Evolutionary conservation across 192 early-diverging fungal species (phyloP).

Genomic region (Dispira simplex): DNA sequence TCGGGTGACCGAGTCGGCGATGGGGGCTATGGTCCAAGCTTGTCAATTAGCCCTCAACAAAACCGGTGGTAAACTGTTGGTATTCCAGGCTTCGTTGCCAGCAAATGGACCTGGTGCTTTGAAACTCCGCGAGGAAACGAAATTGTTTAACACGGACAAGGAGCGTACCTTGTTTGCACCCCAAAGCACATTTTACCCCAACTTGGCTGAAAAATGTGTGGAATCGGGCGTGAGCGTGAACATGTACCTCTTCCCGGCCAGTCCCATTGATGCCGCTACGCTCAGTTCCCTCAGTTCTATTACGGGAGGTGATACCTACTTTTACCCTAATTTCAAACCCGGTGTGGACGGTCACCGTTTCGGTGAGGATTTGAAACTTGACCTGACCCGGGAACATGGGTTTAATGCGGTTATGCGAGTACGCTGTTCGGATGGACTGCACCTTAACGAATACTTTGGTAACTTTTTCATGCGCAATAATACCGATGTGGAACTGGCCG

Average conservation of each 20-base stretch:
- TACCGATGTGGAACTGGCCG: slow-evolving; percentile 85
- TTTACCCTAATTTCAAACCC: slow-evolving; percentile 70
- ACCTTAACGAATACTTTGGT: slow-evolving; percentile 75
- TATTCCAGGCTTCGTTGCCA: slow-evolving; percentile 85
- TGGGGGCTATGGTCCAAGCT: slow-evolving; percentile 71
- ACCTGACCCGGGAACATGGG: slow-evolving; percentile 64
- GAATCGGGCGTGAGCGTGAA: slow-evolving; percentile 73
- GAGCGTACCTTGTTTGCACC: slow-evolving; percentile 77
- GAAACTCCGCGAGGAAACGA: slow-evolving; percentile 76
- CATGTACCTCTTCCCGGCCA: slow-evolving; percentile 77
- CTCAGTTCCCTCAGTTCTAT: slow-evolving; percentile 54
- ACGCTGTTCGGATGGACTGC: slow-evolving; percentile 79
- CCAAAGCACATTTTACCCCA: slow-evolving; percentile 73
- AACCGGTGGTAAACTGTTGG: slow-evolving; percentile 70
- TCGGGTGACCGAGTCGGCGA: slow-evolving; percentile 50
- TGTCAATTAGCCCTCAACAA: slow-evolving; percentile 53
- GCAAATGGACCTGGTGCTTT: slow-evolving; percentile 76
- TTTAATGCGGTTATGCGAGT: slow-evolving; percentile 78
- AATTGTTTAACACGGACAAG: slow-evolving; percentile 83
- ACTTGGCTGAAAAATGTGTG: slow-evolving; percentile 68
- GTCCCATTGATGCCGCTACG: slow-evolving; percentile 84
- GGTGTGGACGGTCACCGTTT: slow-evolving; percentile 55
- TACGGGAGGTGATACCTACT: slow-evolving; percentile 77
- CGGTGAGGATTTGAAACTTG: slow-evolving; percentile 51
- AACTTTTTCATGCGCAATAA: slow-evolving; percentile 87